Conservation (phyloP, 352 stramenopile species). For the Thalassiosira exigua region DNA sequence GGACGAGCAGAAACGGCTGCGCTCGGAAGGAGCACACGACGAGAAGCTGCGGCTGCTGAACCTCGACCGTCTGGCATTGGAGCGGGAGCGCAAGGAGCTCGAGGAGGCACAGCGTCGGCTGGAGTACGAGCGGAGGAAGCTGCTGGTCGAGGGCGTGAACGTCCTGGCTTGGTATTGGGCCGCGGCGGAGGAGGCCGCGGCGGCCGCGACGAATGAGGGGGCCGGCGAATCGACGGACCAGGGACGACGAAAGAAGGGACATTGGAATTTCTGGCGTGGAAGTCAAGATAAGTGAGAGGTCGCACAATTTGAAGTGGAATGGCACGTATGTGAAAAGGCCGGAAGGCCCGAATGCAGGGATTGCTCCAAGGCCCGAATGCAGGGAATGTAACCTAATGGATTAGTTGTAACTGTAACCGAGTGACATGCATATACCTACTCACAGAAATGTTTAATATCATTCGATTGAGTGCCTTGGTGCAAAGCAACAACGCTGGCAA, state of each 20-base stretch:
- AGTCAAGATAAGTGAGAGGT: no score
- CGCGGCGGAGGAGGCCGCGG: conserved; percentile 12
- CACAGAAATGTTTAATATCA: no score
- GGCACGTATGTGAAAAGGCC: no score
- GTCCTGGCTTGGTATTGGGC: conserved; percentile 48
- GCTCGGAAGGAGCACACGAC: conserved; percentile 27
- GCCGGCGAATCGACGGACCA: neutral
- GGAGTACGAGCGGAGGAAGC: conserved; percentile 38
- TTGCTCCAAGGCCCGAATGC: no score
- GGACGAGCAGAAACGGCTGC: conserved; percentile 24
- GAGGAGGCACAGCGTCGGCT: conserved; percentile 22
- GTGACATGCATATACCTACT: no score
- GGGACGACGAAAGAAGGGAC: conserved; percentile 1
- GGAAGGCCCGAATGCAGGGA: no score
- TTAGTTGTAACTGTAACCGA: no score
- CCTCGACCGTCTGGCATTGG: conserved; percentile 37
- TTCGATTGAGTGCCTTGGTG: no score
- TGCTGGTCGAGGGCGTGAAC: conserved; percentile 45
- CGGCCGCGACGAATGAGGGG: conserved; percentile 4
- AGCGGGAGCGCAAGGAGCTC: conserved; percentile 28
- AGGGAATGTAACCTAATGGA: no score
- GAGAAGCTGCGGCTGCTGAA: conserved; percentile 53
- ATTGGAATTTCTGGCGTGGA: conserved; percentile 6
- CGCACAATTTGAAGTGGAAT: no score
- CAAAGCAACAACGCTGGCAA: no score